Conservation (phyloP, 164 flowering plant species). For the Stephania yunnanensis region DNA sequence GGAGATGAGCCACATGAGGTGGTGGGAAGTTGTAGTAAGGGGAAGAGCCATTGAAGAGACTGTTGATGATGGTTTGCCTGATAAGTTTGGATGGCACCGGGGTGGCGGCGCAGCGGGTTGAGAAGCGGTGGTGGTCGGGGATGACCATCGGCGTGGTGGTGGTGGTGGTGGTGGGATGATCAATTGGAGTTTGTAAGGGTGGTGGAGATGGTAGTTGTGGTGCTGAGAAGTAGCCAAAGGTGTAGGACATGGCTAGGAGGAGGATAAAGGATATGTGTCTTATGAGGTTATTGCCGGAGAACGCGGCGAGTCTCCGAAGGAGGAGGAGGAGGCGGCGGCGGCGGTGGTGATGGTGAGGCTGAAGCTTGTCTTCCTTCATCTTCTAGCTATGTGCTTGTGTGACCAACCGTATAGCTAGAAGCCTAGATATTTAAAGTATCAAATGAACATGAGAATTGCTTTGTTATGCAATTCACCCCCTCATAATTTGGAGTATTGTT, state of each 20-base stretch:
- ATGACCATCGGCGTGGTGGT: not conserved
- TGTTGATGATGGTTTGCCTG: constrained; percentile 38
- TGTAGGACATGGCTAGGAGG: constrained; percentile 33
- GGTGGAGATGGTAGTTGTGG: constrained; percentile 7
- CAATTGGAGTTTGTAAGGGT: not conserved
- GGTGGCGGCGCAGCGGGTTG: constrained; percentile 26
- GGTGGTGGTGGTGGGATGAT: not conserved
- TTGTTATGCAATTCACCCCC: not conserved
- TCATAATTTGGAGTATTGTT: not conserved
- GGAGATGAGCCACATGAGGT: constrained; percentile 28
- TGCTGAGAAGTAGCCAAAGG: constrained; percentile 36
- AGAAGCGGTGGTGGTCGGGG: constrained; percentile 37
- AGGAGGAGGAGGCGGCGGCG: not conserved
- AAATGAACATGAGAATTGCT: not conserved
- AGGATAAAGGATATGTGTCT: constrained; percentile 20
- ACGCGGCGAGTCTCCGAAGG: not conserved
- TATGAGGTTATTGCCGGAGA: constrained; percentile 10
- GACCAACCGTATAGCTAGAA: too few species aligned
- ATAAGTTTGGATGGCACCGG: constrained; percentile 34
- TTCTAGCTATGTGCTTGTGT: not conserved
- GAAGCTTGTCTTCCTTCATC: constrained; percentile 12
- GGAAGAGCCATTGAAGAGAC: constrained; percentile 47
- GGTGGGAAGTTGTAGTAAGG: constrained; percentile 62
- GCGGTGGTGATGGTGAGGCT: not conserved
- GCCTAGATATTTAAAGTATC: not conserved